Conservation (phyloP, 306 rosid species). For the Dicorynia guianensis region DNA sequence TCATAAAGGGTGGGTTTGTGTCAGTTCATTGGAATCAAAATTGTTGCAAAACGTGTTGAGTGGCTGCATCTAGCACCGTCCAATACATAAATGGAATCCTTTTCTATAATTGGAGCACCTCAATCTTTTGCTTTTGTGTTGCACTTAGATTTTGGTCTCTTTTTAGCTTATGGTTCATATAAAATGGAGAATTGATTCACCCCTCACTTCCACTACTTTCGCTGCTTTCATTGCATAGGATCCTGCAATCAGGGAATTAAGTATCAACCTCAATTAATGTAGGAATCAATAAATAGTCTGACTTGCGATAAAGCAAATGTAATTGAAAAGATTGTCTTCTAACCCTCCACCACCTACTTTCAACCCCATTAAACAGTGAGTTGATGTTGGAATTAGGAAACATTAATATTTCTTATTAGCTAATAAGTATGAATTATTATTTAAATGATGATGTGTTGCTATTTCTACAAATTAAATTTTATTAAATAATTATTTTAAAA, state of each 20-base stretch:
- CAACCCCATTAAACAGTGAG: background rate
- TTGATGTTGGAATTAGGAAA: too few species aligned
- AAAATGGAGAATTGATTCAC: slow-evolving; percentile 59
- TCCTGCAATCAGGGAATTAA: slow-evolving; percentile 41
- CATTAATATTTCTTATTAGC: too few species aligned
- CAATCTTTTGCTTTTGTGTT: slow-evolving; percentile 17
- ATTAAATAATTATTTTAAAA: too few species aligned
- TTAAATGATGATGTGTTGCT: too few species aligned
- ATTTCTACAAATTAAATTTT: too few species aligned
- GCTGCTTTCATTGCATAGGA: slow-evolving; percentile 47
- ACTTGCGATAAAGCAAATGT: slow-evolving; percentile 41
- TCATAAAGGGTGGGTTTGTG: background rate
- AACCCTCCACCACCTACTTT: background rate
- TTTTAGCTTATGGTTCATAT: slow-evolving; percentile 37
- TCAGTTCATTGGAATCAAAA: slow-evolving; percentile 39
- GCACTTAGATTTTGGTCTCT: slow-evolving; percentile 36
- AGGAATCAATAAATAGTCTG: slow-evolving; percentile 43
- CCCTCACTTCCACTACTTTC: slow-evolving; percentile 43
- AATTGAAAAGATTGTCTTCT: slow-evolving; percentile 20
- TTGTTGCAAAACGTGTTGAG: slow-evolving; percentile 51
- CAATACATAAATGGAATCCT: slow-evolving; percentile 37
- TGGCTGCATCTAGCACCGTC: slow-evolving; percentile 45
- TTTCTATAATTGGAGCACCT: slow-evolving; percentile 43
- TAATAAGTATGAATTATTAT: too few species aligned
- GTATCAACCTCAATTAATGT: slow-evolving; percentile 53